These are phyloP conservation scores for Kwoniella europaea DNA, from an alignment of 768 basidiomycete species.

Conservation along the genomic window DNA sequence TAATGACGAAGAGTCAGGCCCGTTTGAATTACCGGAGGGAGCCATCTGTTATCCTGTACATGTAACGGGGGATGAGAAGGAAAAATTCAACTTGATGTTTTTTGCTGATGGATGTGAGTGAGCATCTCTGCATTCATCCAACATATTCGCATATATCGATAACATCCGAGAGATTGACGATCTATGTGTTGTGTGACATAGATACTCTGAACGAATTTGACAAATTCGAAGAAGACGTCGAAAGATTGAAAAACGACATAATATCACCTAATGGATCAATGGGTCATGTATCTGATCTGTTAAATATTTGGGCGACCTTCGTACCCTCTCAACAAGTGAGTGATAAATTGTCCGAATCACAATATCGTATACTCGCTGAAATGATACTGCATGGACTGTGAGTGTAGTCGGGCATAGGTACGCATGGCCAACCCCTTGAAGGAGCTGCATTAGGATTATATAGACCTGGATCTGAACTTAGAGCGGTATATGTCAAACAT, in stretches of 20 bases:
- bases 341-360: not conserved
- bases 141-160: too few relatives aligned
- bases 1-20: not conserved
- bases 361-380: not conserved
- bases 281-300: slow-evolving; percentile 40
- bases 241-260: slow-evolving; percentile 45
- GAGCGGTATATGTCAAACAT: slow-evolving; percentile 50
- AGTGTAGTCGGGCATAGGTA: slow-evolving; percentile 52
- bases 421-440: slow-evolving; percentile 26
- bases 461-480: slow-evolving; percentile 52
- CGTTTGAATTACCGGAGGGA: too few relatives aligned
- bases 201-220: slow-evolving; percentile 45
- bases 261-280: slow-evolving; percentile 49
- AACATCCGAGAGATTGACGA: too few relatives aligned
- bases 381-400: not conserved
- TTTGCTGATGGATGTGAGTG: slow-evolving; percentile 57
- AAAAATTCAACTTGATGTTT: slow-evolving; percentile 52
- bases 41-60: slow-evolving; percentile 25
- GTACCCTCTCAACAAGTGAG: slow-evolving; percentile 48
- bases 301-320: slow-evolving; percentile 55
- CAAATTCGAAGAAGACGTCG: slow-evolving; percentile 51
- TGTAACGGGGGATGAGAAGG: slow-evolving; percentile 35
- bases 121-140: too few relatives aligned
- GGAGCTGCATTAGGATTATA: slow-evolving; percentile 53
- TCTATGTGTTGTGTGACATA: slow-evolving; percentile 3